A percentile compares a stretch with the other conserved stretches of the same genome.
Conservation (phyloP, 495 filamentous ascomycete species). For the Filosporella fistucella region DNA sequence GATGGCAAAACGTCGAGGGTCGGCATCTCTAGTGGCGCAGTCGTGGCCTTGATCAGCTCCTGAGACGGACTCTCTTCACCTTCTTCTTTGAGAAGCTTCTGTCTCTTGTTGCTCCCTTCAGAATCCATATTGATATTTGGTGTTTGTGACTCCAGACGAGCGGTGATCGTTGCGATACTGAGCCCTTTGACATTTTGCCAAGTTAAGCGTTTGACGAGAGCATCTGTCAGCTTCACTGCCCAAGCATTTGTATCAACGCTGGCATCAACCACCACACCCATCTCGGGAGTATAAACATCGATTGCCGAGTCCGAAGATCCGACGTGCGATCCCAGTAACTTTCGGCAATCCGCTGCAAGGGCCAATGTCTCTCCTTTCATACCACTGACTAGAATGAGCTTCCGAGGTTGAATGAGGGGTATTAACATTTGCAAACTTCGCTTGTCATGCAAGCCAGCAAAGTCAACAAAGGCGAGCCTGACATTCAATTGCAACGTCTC, state of each 20-base stretch:
- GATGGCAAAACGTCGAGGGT: conserved; percentile 73
- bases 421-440: conserved; percentile 91
- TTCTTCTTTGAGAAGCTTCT: conserved; percentile 53
- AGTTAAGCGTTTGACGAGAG: conserved; percentile 74
- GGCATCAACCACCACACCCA: conserved; percentile 72
- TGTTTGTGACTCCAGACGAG: conserved; percentile 41
- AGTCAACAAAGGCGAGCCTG: conserved; percentile 83
- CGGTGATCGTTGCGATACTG: conserved; percentile 84
- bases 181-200: conserved; percentile 93
- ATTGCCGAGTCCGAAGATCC: conserved; percentile 34
- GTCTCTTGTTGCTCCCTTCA: conserved; percentile 53
- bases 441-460: conserved; percentile 87
- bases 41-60: background rate
- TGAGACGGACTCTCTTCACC: conserved; percentile 23
- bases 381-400: conserved; percentile 85
- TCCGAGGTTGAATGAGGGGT: conserved; percentile 88
- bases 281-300: conserved; percentile 74
- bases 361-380: conserved; percentile 67
- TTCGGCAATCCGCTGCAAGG: conserved; percentile 76
- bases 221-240: conserved; percentile 83
- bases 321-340: conserved; percentile 47
- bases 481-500: conserved; percentile 62
- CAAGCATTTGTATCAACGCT: conserved; percentile 98
- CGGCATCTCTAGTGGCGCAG: conserved; percentile 34
- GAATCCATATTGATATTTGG: conserved; percentile 33